Base-by-base conservation (phyloP, 2,329 filamentous ascomycete species). In the Septoria linicola region DNA sequence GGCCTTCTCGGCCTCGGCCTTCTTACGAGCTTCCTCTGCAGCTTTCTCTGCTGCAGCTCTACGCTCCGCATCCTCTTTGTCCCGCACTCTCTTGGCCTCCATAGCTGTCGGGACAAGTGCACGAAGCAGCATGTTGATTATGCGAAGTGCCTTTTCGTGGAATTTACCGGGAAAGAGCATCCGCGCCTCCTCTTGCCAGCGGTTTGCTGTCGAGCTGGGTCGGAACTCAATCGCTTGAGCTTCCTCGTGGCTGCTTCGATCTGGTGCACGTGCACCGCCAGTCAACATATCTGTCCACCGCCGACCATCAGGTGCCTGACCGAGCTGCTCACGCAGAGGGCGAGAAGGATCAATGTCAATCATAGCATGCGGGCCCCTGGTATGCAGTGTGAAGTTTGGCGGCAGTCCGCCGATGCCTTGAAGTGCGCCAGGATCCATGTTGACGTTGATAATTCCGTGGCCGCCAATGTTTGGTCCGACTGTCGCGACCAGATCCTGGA, bases 121-220 rank as follows among this genome's bases (percentile, higher is more conserved):
- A 37, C 82, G 84, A 34, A 89, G 75, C 20, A 99, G 80, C 2
- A 82, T 79, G 59, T 81, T 85, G 57, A 85, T 72, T 13, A 95
- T 76, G 46, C 81, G 81, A 54, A 80, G 76, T 2, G 84, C 80
- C 65, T 87, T 87, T 41, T 96, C 90, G 3, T 80, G 67, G 45
- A 85, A 80, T 41, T 73, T 77, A 17, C 76, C 87, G 4, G 54
- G 54, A 69, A 93, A 97, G 0, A 97, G 78, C 68, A 99, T 84
- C 57, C 86, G 84, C 7, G 90, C 85, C 69, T 97, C 95, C 65
- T 96, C 89, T 65, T 88, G 82, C 85, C 95, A 99, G 55, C 93
- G 85, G 46, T 80, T 78, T 49, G 80, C 76, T 1, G 93, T 97
- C 7, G 81, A 77, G 31, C 83, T 81, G 7, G 89, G 78, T 16